phyloP scores from a whole-genome alignment of 2,329 filamentous ascomycete species.

The Alternaria ethzedia region DNA sequence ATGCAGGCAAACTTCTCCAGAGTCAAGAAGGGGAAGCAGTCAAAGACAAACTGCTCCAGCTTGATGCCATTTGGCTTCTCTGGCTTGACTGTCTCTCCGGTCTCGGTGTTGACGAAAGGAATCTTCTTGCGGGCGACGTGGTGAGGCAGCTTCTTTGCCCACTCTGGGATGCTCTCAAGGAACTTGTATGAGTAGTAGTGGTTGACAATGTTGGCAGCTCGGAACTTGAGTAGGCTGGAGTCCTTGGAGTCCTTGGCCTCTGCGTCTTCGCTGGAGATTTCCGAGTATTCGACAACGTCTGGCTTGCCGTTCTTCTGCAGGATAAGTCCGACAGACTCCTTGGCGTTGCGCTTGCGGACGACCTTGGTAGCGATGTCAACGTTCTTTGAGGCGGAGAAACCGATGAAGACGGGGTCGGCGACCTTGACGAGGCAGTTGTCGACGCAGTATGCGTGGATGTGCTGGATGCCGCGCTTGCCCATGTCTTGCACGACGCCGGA shows the following conservation, averaged over 20 bases:
- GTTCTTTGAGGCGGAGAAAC: constrained; percentile 84
- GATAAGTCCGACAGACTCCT: constrained; percentile 94
- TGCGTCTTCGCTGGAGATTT: constrained; percentile 88
- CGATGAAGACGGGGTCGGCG: constrained; percentile 94
- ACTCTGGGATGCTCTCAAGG: constrained; percentile 86
- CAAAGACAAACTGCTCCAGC: constrained; percentile 98
- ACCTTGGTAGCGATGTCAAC: constrained; percentile 99
- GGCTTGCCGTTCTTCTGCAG: constrained; percentile 94
- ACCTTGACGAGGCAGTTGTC: constrained; percentile 99
- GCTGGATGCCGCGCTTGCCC: constrained; percentile 85
- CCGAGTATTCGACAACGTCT: constrained; percentile 97
- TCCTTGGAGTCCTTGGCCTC: constrained; percentile 87
- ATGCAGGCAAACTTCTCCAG: constrained; percentile 92
- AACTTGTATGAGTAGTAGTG: constrained; percentile 98
- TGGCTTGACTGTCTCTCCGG: constrained; percentile 83
- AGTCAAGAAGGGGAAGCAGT: constrained; percentile 89
- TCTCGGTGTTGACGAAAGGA: constrained; percentile 77
- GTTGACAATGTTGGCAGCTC: constrained; percentile 98
- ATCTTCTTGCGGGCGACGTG: constrained; percentile 99
- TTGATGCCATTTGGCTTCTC: constrained; percentile 98
- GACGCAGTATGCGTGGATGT: constrained; percentile 97
- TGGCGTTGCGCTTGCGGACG: constrained; percentile 96
- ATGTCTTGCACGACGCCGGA: constrained; percentile 86
- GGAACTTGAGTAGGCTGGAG: constrained; percentile 85
- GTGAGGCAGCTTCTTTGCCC: constrained; percentile 86